Evolutionary conservation across 2,329 filamentous ascomycete genomes (phyloP), one percentile per base, ranked within the genome.

Genomic region (Fusarium illudens): DNA sequence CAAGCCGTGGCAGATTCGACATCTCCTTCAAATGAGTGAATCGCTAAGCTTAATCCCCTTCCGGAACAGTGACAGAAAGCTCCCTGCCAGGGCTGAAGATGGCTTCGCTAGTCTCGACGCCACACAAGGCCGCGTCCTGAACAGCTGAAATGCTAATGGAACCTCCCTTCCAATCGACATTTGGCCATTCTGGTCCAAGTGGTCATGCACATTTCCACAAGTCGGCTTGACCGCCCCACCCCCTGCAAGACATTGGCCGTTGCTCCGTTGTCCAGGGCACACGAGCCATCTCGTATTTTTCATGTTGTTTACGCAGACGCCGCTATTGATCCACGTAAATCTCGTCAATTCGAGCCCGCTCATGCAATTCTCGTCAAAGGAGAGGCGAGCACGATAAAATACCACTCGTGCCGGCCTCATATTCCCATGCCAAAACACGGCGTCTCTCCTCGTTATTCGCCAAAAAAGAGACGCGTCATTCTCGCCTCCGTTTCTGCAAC

Each of bases 51-150:
- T 55, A 55, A 30, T 17, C 25, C n/a, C 4, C 11, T 25, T 6
- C 20, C 22, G 11, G 27, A 4, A 34, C 12, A 30, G 49, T 29
- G 20, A n/a, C 17, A 36, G 22, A 17, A 33, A 27, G 30, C 30
- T 51, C 49, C 61, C 33, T 55, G 30, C 3, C 25, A 19, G 30
- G 46, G 48, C 46, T 64, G 34, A 50, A 39, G 52, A 50, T 65
- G 30, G 54, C 33, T 56, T 65, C 37, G 36, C 59, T 65, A 65
- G 61, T 52, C 32, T 13, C 20, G 39, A 22, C 50, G 63, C 63
- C 56, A 61, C 46, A 27, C 7, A 22, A 65, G 36, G 32, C 32
- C 44, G 44, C 29, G 6, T 4, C 11, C 3, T 17, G 29, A 37
- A 19, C 11, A 64, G 61, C 61, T 61, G 33, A 57, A 42, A 44